These are phyloP conservation scores for Bocquillonia castaneifolia DNA, from an alignment of 441 rosid genomes.

Conservation along the genomic window DNA sequence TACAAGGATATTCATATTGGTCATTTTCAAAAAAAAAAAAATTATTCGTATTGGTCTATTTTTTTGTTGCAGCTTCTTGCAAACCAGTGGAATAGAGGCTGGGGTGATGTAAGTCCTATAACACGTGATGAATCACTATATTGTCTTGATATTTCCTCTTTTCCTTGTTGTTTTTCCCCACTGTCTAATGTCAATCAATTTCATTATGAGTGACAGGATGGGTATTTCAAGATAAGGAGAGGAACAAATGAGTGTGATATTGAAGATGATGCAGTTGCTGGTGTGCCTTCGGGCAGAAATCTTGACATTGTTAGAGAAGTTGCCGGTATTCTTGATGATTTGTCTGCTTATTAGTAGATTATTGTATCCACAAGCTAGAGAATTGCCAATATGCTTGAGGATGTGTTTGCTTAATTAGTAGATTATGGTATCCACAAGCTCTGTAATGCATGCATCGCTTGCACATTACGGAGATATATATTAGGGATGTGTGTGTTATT, in stretches of 20 bases:
- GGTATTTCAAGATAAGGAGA: slow-evolving; percentile 77
- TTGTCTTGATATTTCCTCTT: neutral
- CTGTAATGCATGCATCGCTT: neutral
- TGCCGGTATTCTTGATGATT: slow-evolving; percentile 35
- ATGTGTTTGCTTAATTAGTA: too few species aligned
- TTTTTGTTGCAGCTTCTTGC: slow-evolving; percentile 70
- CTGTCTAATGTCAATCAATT: neutral
- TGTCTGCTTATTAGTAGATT: slow-evolving; percentile 33
- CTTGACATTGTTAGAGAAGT: slow-evolving; percentile 47
- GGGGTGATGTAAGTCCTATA: slow-evolving; percentile 76
- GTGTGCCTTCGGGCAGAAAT: slow-evolving; percentile 72
- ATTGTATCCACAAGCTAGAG: neutral
- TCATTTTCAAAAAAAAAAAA: too few species aligned
- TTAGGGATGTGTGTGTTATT: neutral
- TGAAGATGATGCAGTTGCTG: slow-evolving; percentile 71
- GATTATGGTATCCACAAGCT: too few species aligned
- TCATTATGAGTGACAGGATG: slow-evolving; percentile 52
- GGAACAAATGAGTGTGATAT: slow-evolving; percentile 91
- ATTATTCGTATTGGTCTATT: too few species aligned
- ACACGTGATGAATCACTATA: neutral
- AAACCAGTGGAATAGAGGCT: slow-evolving; percentile 88
- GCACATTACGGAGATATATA: slow-evolving; percentile 1
- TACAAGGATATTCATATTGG: neutral
- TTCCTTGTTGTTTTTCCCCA: neutral
- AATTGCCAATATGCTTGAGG: too few species aligned